Percentiles rank a stretch among this genome's conserved stretches.
Evolutionary conservation across 495 filamentous ascomycete genomes (phyloP).

Genomic region (Clohesyomyces aquaticus): DNA sequence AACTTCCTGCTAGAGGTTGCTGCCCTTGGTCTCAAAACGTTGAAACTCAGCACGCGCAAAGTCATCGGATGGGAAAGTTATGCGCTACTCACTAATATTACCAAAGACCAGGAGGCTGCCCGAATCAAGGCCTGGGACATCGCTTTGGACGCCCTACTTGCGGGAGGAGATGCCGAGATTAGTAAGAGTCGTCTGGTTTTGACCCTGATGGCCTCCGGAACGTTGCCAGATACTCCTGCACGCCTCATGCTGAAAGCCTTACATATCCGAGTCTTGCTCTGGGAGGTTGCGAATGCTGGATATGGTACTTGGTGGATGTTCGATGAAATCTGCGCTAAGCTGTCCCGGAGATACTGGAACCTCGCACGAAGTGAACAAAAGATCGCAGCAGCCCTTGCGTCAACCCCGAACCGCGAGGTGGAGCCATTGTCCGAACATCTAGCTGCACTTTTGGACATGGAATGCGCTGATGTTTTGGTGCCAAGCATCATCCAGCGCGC

Average conservation of each 20-base stretch:
- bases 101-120: constrained; percentile 81
- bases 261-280: constrained; percentile 85
- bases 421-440: constrained; percentile 79
- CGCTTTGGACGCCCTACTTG: constrained; percentile 90
- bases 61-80: constrained; percentile 75
- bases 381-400: constrained; percentile 24
- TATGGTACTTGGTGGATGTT: constrained; percentile 64
- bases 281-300: constrained; percentile 69
- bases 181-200: constrained; percentile 84
- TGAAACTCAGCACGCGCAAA: constrained; percentile 80
- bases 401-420: constrained; percentile 49
- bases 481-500: constrained; percentile 79
- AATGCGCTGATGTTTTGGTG: constrained; percentile 79
- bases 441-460: constrained; percentile 68
- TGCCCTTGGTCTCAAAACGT: constrained; percentile 75
- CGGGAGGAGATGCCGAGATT: constrained; percentile 90
- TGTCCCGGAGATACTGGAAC: constrained; percentile 80
- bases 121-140: constrained; percentile 93
- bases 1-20: constrained; percentile 82
- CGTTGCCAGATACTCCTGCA: constrained; percentile 79
- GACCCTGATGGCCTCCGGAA: constrained; percentile 86
- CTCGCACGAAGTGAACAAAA: constrained; percentile 69
- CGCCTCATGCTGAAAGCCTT: constrained; percentile 90
- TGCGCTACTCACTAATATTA: constrained; percentile 75
- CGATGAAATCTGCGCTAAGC: constrained; percentile 65